phyloP scores from a whole-genome alignment of 352 stramenopile species.

The Globisporangium paddicum region DNA sequence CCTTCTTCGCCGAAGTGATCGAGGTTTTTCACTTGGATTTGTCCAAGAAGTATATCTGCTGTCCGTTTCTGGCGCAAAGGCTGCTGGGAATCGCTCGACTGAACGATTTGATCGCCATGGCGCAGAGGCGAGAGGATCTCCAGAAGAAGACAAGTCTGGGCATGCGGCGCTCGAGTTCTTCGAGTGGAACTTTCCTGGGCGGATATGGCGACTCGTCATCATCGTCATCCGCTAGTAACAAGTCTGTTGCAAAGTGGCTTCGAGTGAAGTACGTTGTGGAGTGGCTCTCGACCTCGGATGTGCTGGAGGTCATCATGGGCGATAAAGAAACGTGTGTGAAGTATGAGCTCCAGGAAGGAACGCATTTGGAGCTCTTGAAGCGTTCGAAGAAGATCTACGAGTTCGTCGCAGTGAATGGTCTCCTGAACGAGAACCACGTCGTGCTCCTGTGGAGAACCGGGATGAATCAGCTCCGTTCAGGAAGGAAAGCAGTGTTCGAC shows the following conservation, averaged over 20 bases:
- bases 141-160: constrained; percentile 64
- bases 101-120: constrained; percentile 77
- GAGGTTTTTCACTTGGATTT: constrained; percentile 82
- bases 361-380: constrained; percentile 81
- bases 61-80: constrained; percentile 70
- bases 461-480: constrained; percentile 60
- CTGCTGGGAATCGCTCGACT: constrained; percentile 67
- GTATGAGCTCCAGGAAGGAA: constrained; percentile 69
- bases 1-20: constrained; percentile 64
- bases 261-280: constrained; percentile 69
- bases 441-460: constrained; percentile 73
- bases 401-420: constrained; percentile 49
- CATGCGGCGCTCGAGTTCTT: constrained; percentile 31
- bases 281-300: constrained; percentile 71
- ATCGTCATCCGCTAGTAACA: constrained; percentile 19
- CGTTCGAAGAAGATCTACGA: constrained; percentile 65
- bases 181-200: constrained; percentile 13
- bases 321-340: constrained; percentile 59
- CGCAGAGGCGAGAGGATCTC: constrained; percentile 51
- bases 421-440: constrained; percentile 64
- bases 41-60: constrained; percentile 86
- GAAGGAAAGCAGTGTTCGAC: constrained; percentile 67
- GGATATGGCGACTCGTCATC: constrained; percentile 11
- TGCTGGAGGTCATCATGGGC: constrained; percentile 80
- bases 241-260: constrained; percentile 61